phyloP scores from a whole-genome alignment of 2,329 filamentous ascomycete species.

The Pseudogymnoascus pannorum region DNA sequence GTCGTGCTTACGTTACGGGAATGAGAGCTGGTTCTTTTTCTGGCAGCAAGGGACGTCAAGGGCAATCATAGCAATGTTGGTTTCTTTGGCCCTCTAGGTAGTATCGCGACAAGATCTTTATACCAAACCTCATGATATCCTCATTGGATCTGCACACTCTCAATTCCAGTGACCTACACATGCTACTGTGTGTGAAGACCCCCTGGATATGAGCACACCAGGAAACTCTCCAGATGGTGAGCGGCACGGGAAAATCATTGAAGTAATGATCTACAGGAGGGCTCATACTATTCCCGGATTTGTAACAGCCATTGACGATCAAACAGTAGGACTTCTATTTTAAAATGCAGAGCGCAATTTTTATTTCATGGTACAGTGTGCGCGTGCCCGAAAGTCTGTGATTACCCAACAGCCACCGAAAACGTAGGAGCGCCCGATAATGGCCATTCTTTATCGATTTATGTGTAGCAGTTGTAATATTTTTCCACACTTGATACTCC shows the following conservation, averaged over 20 bases:
- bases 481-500: not conserved
- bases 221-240: not conserved
- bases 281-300: not conserved
- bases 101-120: slow-evolving; percentile 6
- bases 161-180: not conserved
- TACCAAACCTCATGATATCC: slow-evolving; percentile 8
- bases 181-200: not conserved
- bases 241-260: not conserved
- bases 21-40: slow-evolving; percentile 5
- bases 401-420: too few species aligned
- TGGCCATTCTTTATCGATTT: too few species aligned
- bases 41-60: slow-evolving; percentile 1
- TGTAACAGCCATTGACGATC: not conserved
- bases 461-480: too few species aligned
- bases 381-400: too few species aligned
- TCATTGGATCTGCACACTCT: not conserved
- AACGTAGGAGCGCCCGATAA: too few species aligned
- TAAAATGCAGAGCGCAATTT: not conserved
- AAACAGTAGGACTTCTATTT: slow-evolving; percentile 4
- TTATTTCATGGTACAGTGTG: too few species aligned
- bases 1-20: not conserved
- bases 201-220: not conserved
- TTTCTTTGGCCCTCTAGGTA: slow-evolving; percentile 6
- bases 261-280: not conserved
- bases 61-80: slow-evolving; percentile 7